Evolutionary conservation across 371 early-diverging fungal species (phyloP), one percentile per base, ranked within the genome.

Genomic region (Mucor indicus): DNA sequence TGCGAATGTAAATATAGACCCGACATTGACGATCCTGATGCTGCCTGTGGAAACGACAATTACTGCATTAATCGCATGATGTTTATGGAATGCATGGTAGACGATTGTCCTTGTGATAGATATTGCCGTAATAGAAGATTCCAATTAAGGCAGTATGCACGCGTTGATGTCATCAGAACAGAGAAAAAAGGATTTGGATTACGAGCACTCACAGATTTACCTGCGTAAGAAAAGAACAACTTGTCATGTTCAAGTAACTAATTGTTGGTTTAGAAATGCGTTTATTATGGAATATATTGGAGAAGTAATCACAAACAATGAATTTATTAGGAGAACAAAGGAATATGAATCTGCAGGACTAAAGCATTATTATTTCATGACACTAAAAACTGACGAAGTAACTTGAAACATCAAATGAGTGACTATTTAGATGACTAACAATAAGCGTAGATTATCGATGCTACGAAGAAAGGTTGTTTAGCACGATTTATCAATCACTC

Each of bases 351-450:
- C 83, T 27, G 75, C 81, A 31, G 91, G 92, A 30, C 67, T 81
- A n/a, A 72, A 81, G 58, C 97, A 98, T 62, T 95, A 95, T 61
- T 98, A 98, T 59, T 96, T 94, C 67, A 96, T 96, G 96, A 84
- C 87, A 40, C 67, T 96, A 15, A 90, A 91, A 40, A 72, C 79
- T 15, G 86, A 91, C 58, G 92, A 94, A 72, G 88, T 90, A 62
- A 32, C 50, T 20, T 7, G n/a, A n/a, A n/a, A n/a, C n/a, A n/a
- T n/a, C n/a, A n/a, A n/a, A n/a, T n/a, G n/a, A n/a, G n/a, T n/a
- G n/a, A n/a, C n/a, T n/a, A n/a, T n/a, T n/a, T 13, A n/a, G 15
- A 33, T 33, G 10, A 33, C 11, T 27, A 27, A 27, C 11, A 11
- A 12, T 1, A 17, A 6, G 35, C n/a, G 19, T 41, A 86, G 83